Percentiles rank a stretch among this genome's conserved stretches.
Conservation (phyloP, 805 yeast species). For the Barnettozyma vustinii region DNA sequence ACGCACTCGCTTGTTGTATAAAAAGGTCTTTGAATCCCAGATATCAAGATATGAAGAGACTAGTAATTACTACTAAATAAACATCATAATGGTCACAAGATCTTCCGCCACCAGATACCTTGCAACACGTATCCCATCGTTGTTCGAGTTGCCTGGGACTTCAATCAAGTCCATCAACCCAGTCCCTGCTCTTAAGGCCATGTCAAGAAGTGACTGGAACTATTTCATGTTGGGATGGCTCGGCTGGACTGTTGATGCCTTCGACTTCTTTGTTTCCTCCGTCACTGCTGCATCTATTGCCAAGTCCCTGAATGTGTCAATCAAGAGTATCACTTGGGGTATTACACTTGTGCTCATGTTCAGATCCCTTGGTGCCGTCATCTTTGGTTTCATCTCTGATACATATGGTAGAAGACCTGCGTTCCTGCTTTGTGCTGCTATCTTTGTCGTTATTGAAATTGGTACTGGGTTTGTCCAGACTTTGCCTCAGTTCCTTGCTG, state of each 20-base stretch:
- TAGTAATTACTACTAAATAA: too few species aligned
- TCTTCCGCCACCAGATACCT: constrained; percentile 15
- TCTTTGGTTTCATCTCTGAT: constrained; percentile 58
- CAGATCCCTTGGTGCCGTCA: constrained; percentile 15
- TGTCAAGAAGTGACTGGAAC: constrained; percentile 44
- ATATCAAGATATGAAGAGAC: too few species aligned
- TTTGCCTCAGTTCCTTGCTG: constrained; percentile 51
- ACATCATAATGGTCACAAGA: background rate
- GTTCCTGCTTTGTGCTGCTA: constrained; percentile 43
- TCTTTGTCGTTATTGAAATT: constrained; percentile 52
- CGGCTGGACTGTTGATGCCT: constrained; percentile 71
- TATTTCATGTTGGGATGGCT: constrained; percentile 53
- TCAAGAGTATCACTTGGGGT: constrained; percentile 63
- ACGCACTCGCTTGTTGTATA: background rate
- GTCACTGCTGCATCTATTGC: constrained; percentile 51
- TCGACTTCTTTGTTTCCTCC: constrained; percentile 63
- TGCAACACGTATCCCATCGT: constrained; percentile 24
- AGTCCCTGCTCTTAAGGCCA: constrained; percentile 33
- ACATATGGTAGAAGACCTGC: constrained; percentile 67
- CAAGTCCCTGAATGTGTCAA: constrained; percentile 35
- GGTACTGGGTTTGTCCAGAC: constrained; percentile 64
- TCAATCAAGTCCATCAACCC: constrained; percentile 34
- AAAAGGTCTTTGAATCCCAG: background rate
- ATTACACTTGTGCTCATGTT: constrained; percentile 65
- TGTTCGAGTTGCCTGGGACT: constrained; percentile 24